phyloP scores from a whole-genome alignment of 2,329 filamentous ascomycete genomes.

The Shiraia sp. region DNA sequence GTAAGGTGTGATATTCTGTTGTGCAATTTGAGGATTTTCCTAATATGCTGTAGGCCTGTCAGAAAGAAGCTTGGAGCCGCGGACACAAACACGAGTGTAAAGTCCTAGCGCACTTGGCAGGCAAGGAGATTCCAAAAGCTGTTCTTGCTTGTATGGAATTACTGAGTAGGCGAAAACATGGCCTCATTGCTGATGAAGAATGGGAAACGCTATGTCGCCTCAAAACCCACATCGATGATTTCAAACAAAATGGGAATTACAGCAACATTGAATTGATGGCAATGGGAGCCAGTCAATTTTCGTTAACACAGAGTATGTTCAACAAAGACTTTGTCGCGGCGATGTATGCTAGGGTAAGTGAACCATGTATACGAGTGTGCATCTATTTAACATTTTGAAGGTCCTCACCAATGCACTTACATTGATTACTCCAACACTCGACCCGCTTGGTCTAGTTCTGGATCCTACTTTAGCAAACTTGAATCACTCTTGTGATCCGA shows the following conservation, averaged over 20 bases:
- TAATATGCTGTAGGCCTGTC: constrained; percentile 54
- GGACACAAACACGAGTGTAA: constrained; percentile 65
- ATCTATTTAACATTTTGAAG: constrained; percentile 27
- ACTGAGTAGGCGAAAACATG: constrained; percentile 50
- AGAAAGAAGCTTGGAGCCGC: constrained; percentile 62
- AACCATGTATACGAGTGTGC: constrained; percentile 22
- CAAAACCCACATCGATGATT: constrained; percentile 55
- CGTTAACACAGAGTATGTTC: constrained; percentile 47
- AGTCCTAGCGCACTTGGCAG: constrained; percentile 51
- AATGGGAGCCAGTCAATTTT: constrained; percentile 59
- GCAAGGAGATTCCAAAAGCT: constrained; percentile 55
- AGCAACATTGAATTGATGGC: constrained; percentile 58
- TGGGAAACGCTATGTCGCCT: constrained; percentile 51
- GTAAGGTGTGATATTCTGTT: constrained; percentile 50
- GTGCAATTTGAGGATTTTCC: not conserved
- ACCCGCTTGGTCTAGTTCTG: constrained; percentile 62
- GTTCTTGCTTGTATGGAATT: constrained; percentile 61
- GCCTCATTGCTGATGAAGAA: constrained; percentile 43
- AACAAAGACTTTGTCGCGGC: constrained; percentile 48
- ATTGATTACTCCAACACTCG: constrained; percentile 58
- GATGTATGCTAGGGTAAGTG: constrained; percentile 51
- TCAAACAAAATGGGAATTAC: constrained; percentile 46
- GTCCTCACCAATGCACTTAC: constrained; percentile 63
- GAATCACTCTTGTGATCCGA: constrained; percentile 67
- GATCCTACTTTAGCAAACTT: constrained; percentile 59